Conservation (phyloP, 768 basidiomycete species). For the Postia placenta region DNA sequence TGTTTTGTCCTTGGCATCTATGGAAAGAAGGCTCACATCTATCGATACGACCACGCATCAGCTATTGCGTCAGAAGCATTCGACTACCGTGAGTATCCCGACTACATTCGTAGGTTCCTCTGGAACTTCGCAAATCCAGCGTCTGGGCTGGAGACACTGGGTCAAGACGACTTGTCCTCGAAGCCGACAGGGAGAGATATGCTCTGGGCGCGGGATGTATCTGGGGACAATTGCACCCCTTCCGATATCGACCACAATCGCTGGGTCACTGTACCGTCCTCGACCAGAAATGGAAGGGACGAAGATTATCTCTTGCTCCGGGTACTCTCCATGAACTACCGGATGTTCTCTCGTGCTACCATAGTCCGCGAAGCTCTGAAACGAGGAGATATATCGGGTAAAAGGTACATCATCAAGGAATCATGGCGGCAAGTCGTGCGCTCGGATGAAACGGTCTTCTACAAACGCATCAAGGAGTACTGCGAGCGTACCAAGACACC, state of each 20-base stretch:
- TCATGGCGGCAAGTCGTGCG: background rate
- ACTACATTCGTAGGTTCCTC: constrained; percentile 6
- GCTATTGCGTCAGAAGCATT: constrained; percentile 3
- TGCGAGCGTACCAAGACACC: background rate
- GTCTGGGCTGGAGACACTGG: background rate
- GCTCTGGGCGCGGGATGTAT: background rate
- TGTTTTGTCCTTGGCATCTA: constrained; percentile 11
- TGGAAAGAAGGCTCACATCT: constrained; percentile 5
- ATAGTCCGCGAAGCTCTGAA: background rate
- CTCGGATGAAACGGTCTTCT: background rate
- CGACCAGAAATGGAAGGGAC: background rate
- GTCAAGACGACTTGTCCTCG: background rate
- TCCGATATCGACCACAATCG: background rate
- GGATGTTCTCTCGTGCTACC: background rate
- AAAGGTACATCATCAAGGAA: constrained; percentile 1
- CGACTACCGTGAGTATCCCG: background rate
- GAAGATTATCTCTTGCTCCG: background rate
- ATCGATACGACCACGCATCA: constrained; percentile 11
- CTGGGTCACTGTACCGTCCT: background rate
- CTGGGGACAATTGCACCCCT: background rate
- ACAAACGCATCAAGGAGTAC: background rate
- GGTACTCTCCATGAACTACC: no score
- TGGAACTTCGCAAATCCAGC: constrained; percentile 12
- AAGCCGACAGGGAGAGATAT: background rate
- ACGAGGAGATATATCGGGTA: background rate